Percentiles rank a stretch among this genome's conserved stretches.
Conservation (phyloP, 495 filamentous ascomycete genomes). For the Annulohypoxylon maeteangense region DNA sequence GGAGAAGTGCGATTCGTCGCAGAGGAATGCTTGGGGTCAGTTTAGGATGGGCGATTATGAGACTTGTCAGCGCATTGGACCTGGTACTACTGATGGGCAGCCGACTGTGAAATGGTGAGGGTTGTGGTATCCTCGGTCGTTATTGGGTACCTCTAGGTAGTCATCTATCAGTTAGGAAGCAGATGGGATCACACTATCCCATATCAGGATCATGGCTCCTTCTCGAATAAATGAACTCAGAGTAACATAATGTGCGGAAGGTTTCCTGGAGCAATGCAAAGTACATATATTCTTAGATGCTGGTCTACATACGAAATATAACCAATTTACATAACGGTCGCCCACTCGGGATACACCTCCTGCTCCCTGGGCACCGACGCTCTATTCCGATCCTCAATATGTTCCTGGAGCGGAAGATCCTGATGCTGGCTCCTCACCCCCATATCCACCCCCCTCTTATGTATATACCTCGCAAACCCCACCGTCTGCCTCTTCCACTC, state of each 20-base stretch:
- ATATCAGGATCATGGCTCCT: background rate
- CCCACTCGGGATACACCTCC: slow-evolving; percentile 50
- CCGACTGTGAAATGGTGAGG: slow-evolving; percentile 35
- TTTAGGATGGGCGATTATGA: slow-evolving; percentile 38
- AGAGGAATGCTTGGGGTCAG: slow-evolving; percentile 38
- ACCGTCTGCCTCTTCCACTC: slow-evolving; percentile 59
- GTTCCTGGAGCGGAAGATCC: slow-evolving; percentile 49
- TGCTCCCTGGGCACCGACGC: slow-evolving; percentile 46
- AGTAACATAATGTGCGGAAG: background rate
- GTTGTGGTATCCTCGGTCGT: background rate
- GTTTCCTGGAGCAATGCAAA: background rate
- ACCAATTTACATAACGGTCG: slow-evolving; percentile 33
- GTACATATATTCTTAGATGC: background rate
- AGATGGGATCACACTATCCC: background rate
- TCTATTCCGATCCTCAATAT: slow-evolving; percentile 50
- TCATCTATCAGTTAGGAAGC: no score
- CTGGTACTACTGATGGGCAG: background rate
- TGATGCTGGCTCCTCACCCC: slow-evolving; percentile 59
- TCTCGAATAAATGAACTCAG: background rate
- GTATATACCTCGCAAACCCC: slow-evolving; percentile 58
- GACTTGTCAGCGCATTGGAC: slow-evolving; percentile 23
- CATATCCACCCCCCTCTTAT: slow-evolving; percentile 58
- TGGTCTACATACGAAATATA: background rate
- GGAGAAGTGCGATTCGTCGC: slow-evolving; percentile 32
- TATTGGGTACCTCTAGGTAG: no score